Percentiles rank a stretch among this genome's conserved stretches.
phyloP scores from a whole-genome alignment of 2,329 filamentous ascomycete genomes.

The Scedosporium apiospermum region DNA sequence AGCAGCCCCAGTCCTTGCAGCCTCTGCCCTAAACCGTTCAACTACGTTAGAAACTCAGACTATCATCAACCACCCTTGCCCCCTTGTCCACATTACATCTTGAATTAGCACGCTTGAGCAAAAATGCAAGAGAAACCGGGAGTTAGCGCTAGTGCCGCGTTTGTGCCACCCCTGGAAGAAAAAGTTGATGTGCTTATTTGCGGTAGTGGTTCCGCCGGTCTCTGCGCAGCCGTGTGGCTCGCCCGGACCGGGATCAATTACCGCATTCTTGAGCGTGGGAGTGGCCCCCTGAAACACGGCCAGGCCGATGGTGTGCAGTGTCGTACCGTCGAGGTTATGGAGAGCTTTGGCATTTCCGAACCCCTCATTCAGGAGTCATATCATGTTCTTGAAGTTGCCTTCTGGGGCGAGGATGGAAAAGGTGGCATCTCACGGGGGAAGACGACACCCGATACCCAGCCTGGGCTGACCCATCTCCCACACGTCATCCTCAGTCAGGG shows the following conservation, averaged over 20 bases:
- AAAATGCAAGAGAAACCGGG: not conserved
- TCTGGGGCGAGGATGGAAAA: conserved; percentile 32
- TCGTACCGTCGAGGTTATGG: conserved; percentile 52
- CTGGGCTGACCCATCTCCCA: conserved; percentile 41
- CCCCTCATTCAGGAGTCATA: conserved; percentile 45
- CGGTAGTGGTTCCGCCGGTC: conserved; percentile 52
- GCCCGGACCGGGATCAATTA: conserved; percentile 45
- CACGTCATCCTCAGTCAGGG: conserved; percentile 50
- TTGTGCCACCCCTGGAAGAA: not conserved
- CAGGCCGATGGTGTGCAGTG: conserved; percentile 57
- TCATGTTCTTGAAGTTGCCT: conserved; percentile 46
- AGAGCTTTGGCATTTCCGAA: conserved; percentile 46
- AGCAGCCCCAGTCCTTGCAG: too few species aligned
- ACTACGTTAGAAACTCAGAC: too few species aligned
- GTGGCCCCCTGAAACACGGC: conserved; percentile 44
- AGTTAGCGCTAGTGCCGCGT: not conserved
- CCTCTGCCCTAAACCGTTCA: too few species aligned
- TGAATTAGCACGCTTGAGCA: too few species aligned
- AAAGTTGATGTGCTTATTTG: conserved; percentile 48
- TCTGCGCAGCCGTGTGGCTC: conserved; percentile 53
- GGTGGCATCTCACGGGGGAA: conserved; percentile 33
- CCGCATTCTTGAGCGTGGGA: conserved; percentile 46
- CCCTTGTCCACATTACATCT: too few species aligned
- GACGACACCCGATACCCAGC: conserved; percentile 42
- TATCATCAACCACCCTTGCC: too few species aligned